These are phyloP conservation scores for Chalciporus sphaerocephalus DNA, from an alignment of 768 basidiomycete genomes.

Conservation along the genomic window DNA sequence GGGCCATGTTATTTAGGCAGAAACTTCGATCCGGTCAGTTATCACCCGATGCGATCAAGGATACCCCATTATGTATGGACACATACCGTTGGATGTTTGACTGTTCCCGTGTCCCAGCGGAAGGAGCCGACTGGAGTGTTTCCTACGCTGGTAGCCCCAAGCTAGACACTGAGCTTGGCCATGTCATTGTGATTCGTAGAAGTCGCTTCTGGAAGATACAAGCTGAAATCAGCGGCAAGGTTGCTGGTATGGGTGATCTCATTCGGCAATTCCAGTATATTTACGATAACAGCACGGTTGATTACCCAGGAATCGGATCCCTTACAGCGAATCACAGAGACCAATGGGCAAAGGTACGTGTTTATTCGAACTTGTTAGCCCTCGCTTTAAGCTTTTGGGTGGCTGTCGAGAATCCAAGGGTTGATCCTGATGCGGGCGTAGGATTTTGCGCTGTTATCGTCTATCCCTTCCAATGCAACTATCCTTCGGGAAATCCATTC, in stretches of 20 bases:
- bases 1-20: slow-evolving; percentile 70
- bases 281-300: slow-evolving; percentile 55
- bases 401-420: background rate
- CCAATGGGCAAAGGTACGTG: slow-evolving; percentile 76
- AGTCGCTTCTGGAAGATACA: slow-evolving; percentile 83
- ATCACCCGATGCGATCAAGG: slow-evolving; percentile 61
- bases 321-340: slow-evolving; percentile 80
- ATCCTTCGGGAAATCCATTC: slow-evolving; percentile 76
- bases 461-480: slow-evolving; percentile 55
- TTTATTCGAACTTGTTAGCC: background rate
- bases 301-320: slow-evolving; percentile 72
- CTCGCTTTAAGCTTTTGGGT: background rate
- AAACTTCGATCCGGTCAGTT: slow-evolving; percentile 62
- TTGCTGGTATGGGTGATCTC: slow-evolving; percentile 63
- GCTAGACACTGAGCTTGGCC: slow-evolving; percentile 51
- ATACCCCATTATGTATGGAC: slow-evolving; percentile 79
- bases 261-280: slow-evolving; percentile 72
- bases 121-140: slow-evolving; percentile 74
- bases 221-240: slow-evolving; percentile 46
- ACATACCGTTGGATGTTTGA: slow-evolving; percentile 93
- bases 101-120: slow-evolving; percentile 74
- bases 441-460: slow-evolving; percentile 62
- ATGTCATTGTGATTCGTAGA: slow-evolving; percentile 81
- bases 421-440: slow-evolving; percentile 23
- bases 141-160: slow-evolving; percentile 52